phyloP scores from a whole-genome alignment of 73 alveolate species.

The Paramecium tetraurelia region DNA sequence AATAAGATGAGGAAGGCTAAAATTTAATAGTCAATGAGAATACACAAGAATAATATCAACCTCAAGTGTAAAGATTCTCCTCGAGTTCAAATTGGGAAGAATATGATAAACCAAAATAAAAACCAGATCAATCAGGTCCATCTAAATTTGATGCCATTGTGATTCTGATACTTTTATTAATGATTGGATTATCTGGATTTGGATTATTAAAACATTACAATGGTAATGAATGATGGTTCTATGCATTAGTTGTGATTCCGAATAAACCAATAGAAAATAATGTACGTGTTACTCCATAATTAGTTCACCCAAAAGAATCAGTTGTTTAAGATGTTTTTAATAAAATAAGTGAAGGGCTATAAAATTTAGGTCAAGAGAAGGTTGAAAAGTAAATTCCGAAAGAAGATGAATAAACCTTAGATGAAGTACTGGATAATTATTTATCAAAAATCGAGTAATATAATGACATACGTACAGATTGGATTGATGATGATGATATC shows the following conservation, averaged over 20 bases:
- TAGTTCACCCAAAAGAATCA: background rate
- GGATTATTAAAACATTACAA: conserved; percentile 11
- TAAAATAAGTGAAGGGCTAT: background rate
- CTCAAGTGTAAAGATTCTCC: background rate
- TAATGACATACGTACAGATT: background rate
- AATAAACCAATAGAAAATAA: background rate
- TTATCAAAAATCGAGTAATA: conserved; percentile 13
- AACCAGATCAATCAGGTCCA: conserved; percentile 18
- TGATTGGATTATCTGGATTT: conserved; percentile 42
- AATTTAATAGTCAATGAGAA: background rate
- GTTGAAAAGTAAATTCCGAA: background rate
- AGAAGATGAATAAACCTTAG: background rate
- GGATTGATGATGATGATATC: conserved; percentile 14
- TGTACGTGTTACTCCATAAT: conserved; percentile 7
- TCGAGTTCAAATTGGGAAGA: conserved; percentile 26
- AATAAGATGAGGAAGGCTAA: background rate
- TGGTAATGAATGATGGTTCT: conserved; percentile 2
- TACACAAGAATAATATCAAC: background rate
- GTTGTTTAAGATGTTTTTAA: conserved; percentile 23
- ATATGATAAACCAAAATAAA: background rate
- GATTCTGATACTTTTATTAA: background rate
- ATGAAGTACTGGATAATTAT: background rate
- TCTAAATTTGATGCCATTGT: conserved; percentile 23
- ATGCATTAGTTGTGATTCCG: background rate
- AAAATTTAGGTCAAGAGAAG: background rate